Percentiles rank a stretch among this genome's conserved stretches.
phyloP scores from a whole-genome alignment of 768 basidiomycete species.

The Sistotremastrum niveocremeum region DNA sequence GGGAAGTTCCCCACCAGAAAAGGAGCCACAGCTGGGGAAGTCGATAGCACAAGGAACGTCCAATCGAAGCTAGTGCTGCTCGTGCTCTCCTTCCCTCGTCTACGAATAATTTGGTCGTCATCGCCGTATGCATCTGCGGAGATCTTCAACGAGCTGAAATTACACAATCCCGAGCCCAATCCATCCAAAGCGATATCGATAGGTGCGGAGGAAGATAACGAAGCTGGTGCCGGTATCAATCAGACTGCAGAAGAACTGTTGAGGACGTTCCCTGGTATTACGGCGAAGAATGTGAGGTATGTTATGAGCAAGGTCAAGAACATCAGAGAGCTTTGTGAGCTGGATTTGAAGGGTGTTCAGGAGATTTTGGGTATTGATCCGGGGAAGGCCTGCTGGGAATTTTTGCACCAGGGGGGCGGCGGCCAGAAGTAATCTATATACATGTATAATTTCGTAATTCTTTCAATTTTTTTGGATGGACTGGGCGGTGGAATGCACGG shows the following conservation, averaged over 20 bases:
- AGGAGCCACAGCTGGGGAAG: conserved; percentile 13
- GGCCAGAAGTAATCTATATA: too few species aligned
- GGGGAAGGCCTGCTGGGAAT: conserved; percentile 68
- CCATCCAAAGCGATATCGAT: conserved; percentile 58
- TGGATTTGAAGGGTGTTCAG: conserved; percentile 49
- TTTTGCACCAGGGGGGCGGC: conserved; percentile 55
- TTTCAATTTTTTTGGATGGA: too few species aligned
- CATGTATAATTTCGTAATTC: too few species aligned
- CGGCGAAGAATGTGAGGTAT: conserved; percentile 70
- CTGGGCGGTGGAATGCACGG: too few species aligned
- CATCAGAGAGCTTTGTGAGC: conserved; percentile 59
- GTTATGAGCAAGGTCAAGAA: conserved; percentile 73
- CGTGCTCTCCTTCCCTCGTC: conserved; percentile 76
- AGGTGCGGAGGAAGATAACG: conserved; percentile 66
- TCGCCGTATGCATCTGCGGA: conserved; percentile 86
- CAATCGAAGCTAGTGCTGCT: conserved; percentile 92
- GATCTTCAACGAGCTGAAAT: conserved; percentile 87
- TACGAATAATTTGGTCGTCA: conserved; percentile 95
- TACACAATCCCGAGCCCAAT: conserved; percentile 69
- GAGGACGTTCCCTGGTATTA: conserved; percentile 71
- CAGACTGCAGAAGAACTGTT: conserved; percentile 72
- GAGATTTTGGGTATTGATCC: conserved; percentile 68
- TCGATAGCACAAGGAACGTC: conserved; percentile 38
- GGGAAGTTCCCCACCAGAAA: conserved; percentile 46
- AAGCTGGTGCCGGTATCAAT: conserved; percentile 56